phyloP scores from a whole-genome alignment of 768 basidiomycete genomes.

The Lactifluus subvellereus region DNA sequence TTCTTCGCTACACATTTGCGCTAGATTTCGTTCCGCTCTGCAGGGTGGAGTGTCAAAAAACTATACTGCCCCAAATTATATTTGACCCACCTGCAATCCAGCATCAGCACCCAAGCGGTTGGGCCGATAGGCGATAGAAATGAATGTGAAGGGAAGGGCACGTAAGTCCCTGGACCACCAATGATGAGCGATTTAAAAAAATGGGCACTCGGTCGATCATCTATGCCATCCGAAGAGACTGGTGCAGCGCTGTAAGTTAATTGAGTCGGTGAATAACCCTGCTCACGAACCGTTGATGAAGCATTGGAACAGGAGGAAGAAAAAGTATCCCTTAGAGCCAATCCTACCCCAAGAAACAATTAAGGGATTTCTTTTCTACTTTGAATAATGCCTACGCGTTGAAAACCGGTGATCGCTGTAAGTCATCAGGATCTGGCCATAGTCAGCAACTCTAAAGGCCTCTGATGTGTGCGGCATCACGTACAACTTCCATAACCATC shows the following conservation, averaged over 20 bases:
- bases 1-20: conserved; percentile 67
- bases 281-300: conserved; percentile 64
- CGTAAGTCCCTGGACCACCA: conserved; percentile 69
- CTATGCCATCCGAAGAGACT: conserved; percentile 72
- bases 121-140: conserved; percentile 78
- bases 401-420: conserved; percentile 71
- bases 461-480: conserved; percentile 27
- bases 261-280: conserved; percentile 1
- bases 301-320: conserved; percentile 90
- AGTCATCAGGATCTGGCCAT: conserved; percentile 67
- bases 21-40: conserved; percentile 80
- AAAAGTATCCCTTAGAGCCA: conserved; percentile 83
- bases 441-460: conserved; percentile 4
- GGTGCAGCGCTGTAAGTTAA: conserved; percentile 10
- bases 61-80: conserved; percentile 7
- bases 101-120: conserved; percentile 60
- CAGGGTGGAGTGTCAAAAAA: conserved; percentile 23
- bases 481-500: conserved; percentile 81
- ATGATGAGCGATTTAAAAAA: conserved; percentile 67
- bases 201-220: conserved; percentile 56
- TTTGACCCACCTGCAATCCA: conserved; percentile 70
- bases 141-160: conserved; percentile 81
- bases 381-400: conserved; percentile 41
- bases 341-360: conserved; percentile 37
- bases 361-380: not conserved